Conservation (phyloP, 2,329 filamentous ascomycete genomes). For the Penicillium fuscoglaucum region DNA sequence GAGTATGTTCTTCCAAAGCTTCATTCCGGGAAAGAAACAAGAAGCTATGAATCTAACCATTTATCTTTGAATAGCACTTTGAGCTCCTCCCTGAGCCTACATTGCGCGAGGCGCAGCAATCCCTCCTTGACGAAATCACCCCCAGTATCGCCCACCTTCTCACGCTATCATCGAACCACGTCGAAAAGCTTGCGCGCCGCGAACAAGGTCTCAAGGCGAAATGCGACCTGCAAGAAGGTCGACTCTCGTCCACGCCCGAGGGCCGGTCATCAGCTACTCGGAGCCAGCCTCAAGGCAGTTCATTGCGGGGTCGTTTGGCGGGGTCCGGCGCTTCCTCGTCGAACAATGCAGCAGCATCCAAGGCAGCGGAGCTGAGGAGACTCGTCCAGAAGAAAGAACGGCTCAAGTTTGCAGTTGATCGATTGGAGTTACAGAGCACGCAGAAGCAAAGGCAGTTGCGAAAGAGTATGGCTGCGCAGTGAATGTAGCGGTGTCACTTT, state of each 20-base stretch:
- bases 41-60: neutral
- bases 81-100: conserved; percentile 86
- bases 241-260: conserved; percentile 51
- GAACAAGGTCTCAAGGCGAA: conserved; percentile 82
- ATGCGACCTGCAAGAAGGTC: conserved; percentile 78
- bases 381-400: conserved; percentile 80
- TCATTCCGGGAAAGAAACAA: neutral
- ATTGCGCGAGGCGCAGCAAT: conserved; percentile 76
- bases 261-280: conserved; percentile 26
- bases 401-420: conserved; percentile 80
- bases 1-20: conserved; percentile 45
- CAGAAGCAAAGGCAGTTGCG: conserved; percentile 71
- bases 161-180: conserved; percentile 75
- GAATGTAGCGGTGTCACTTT: conserved; percentile 9
- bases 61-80: conserved; percentile 65
- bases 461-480: conserved; percentile 67
- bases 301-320: conserved; percentile 29
- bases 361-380: conserved; percentile 64
- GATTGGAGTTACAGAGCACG: conserved; percentile 80
- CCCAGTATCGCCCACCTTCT: conserved; percentile 80
- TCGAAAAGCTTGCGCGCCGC: conserved; percentile 78
- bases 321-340: conserved; percentile 28
- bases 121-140: conserved; percentile 84
- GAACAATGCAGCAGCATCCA: conserved; percentile 30
- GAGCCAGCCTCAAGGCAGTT: conserved; percentile 20